Conservation (phyloP, 257 asterid genomes). For the Echium plantagineum region DNA sequence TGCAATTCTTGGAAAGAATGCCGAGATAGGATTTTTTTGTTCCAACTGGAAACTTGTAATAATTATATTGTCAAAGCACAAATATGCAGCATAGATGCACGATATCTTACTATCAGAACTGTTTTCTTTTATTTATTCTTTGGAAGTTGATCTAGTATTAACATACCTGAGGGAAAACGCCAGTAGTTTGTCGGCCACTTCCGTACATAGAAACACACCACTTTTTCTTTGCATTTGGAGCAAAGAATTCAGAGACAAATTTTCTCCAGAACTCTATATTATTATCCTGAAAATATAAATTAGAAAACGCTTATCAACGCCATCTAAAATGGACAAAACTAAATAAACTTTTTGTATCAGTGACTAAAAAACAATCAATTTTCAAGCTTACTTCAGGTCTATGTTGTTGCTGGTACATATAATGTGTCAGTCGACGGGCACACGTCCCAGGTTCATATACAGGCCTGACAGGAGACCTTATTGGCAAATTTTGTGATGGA, state of each 20-base stretch:
- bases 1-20: too few relatives aligned
- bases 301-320: neutral
- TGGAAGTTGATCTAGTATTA: neutral
- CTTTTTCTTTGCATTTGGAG: conserved; percentile 89
- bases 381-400: conserved; percentile 68
- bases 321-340: neutral
- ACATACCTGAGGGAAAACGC: conserved; percentile 94
- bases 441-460: conserved; percentile 96
- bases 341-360: neutral
- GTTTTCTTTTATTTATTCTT: neutral
- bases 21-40: neutral
- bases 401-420: conserved; percentile 93
- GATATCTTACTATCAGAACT: neutral
- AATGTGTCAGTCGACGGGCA: conserved; percentile 87
- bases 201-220: conserved; percentile 99
- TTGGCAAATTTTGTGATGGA: conserved; percentile 50
- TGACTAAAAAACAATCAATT: neutral
- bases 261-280: conserved; percentile 85
- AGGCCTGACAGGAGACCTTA: conserved; percentile 57
- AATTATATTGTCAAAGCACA: neutral
- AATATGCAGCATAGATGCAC: neutral
- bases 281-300: conserved; percentile 54
- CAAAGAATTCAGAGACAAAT: conserved; percentile 78
- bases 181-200: conserved; percentile 85
- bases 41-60: neutral